Conservation (phyloP, 352 stramenopile species). For the Aphanomyces astaci region DNA sequence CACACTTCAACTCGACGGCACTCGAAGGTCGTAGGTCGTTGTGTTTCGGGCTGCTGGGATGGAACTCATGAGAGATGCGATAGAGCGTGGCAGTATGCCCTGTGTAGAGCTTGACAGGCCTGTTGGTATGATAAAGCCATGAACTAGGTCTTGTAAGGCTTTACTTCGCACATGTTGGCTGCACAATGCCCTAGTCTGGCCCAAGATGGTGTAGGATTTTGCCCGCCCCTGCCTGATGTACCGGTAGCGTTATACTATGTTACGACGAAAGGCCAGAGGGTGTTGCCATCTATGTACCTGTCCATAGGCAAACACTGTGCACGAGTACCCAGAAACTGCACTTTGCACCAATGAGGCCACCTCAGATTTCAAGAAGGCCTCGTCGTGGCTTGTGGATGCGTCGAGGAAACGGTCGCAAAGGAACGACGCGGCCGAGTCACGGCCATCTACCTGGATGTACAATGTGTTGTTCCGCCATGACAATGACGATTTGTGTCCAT, state of each 20-base stretch:
- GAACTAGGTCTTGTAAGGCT: not conserved
- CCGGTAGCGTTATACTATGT: no score
- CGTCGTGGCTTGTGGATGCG: conserved; percentile 32
- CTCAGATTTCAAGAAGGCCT: conserved; percentile 47
- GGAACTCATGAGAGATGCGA: conserved; percentile 42
- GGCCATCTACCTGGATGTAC: not conserved
- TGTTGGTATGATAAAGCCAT: not conserved
- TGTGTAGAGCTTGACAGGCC: conserved; percentile 27
- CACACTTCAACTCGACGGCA: conserved; percentile 76
- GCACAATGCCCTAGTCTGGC: conserved; percentile 34
- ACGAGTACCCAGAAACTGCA: conserved; percentile 52
- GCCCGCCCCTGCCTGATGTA: conserved; percentile 56
- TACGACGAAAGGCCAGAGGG: not conserved
- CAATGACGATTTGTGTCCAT: conserved; percentile 23
- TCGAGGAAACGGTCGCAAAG: conserved; percentile 52
- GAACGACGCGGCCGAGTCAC: conserved; percentile 40
- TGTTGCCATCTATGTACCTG: conserved; percentile 25
- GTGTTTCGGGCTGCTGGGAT: conserved; percentile 33
- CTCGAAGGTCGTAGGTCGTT: conserved; percentile 48
- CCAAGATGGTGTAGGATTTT: conserved; percentile 71
- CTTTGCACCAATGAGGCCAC: conserved; percentile 39
- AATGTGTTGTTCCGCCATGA: not conserved
- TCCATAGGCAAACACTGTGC: conserved; percentile 70
- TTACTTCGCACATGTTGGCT: not conserved
- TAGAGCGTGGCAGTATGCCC: conserved; percentile 47